Base-by-base conservation (phyloP, 768 basidiomycete genomes). In the Tulasnella sp. region DNA sequence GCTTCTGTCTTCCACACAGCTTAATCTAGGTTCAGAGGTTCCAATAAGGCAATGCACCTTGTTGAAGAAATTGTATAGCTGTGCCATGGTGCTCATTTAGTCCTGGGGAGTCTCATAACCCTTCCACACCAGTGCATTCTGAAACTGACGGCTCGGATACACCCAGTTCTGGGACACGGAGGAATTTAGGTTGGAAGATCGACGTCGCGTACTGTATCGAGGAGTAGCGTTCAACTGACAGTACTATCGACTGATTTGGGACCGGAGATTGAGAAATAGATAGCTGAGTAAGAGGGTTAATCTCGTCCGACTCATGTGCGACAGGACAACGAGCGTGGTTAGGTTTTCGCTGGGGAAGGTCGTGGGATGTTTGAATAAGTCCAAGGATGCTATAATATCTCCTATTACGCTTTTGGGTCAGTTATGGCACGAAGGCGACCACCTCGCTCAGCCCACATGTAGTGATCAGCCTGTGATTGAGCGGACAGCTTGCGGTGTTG, bases 61-160 rank as follows among this genome's bases (percentile, higher is more conserved):
- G 68, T 99, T 98, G 70, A 99, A 70, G 65, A 93, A 97, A 70
- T 99, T 99, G 70, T 99, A 95, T 32, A 98, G 96, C 62, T 91
- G 84, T 45, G 98, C 95, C 89, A 99, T 96, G 24, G 84, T 89
- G 69, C 90, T 93, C 48, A 97, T 80, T 70, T 91, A 86, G 66
- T 96, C 90, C 71, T 94, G 92, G 0, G 92, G 91, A 2, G 94
- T 95, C 71, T 94, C 92, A 86, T 88, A 91, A 1, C 95, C 95
- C 70, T 99, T 99, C 63, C 92, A 76, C 9, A 89, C 88, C 11
- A 98, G 78, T 0, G 95, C 95, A 71, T 97, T 97, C 71, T 96
- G 93, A 69, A 98, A 96, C 71, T 98, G 95, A 7, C 93, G 90
- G 1, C 87, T 91, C 3, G 95, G 95, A 72, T 98, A 98, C 68